Evolutionary conservation across 2,329 filamentous ascomycete species (phyloP).

Genomic region (Calycina herbarum): DNA sequence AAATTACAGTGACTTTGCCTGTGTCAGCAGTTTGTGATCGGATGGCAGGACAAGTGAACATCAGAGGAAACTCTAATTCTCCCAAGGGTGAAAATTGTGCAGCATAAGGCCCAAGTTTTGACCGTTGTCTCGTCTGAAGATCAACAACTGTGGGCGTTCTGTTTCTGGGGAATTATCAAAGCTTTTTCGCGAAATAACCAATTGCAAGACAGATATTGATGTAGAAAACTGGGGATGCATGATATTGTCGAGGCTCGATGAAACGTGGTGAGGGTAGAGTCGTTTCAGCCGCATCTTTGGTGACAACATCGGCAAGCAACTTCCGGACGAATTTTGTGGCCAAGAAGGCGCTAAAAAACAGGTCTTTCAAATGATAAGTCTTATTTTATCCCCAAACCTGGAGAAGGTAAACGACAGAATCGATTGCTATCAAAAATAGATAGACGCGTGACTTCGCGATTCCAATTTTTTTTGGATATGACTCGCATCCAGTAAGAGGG

Average conservation of each 20-base stretch:
- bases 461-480: not conserved
- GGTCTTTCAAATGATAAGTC: not conserved
- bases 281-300: constrained; percentile 4
- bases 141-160: constrained; percentile 9
- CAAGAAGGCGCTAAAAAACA: not conserved
- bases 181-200: not conserved
- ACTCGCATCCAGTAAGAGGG: no score
- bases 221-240: not conserved
- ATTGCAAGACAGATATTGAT: not conserved
- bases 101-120: not conserved
- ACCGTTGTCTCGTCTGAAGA: constrained; percentile 14
- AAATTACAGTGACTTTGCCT: not conserved
- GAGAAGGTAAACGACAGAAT: not conserved
- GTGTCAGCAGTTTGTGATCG: constrained; percentile 8
- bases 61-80: not conserved
- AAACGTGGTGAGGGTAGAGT: not conserved
- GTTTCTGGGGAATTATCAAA: not conserved
- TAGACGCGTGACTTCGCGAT: not conserved
- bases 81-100: not conserved
- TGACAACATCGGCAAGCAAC: not conserved
- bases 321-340: not conserved
- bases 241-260: not conserved
- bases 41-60: constrained; percentile 8
- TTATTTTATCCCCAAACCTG: not conserved
- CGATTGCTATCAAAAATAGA: not conserved